phyloP scores from a whole-genome alignment of 1,284 basidiomycete genomes.

The Irpex sp. region DNA sequence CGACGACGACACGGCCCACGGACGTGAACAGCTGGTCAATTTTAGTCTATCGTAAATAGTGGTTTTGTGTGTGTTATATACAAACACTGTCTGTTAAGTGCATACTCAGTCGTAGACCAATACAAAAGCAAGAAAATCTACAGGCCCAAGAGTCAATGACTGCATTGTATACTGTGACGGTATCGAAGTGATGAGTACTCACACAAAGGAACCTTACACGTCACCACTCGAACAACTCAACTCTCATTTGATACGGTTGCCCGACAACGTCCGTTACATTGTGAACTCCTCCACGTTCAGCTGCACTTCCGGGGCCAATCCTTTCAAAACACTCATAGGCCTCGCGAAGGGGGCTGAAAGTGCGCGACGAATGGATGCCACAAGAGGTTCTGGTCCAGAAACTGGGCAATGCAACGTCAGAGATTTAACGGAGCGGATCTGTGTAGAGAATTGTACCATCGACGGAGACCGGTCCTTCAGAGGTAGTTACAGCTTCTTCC shows the following conservation, averaged over 20 bases:
- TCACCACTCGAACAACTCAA: background rate
- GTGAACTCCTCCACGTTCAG: constrained; percentile 22
- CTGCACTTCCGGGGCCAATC: constrained; percentile 18
- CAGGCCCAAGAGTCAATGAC: background rate
- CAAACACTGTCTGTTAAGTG: background rate
- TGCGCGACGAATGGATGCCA: constrained; percentile 16
- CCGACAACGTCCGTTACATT: constrained; percentile 11
- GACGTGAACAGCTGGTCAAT: no score
- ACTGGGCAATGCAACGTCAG: constrained; percentile 9
- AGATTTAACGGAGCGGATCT: constrained; percentile 1
- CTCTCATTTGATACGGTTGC: background rate
- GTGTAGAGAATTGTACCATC: constrained; percentile 13
- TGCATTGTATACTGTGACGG: background rate
- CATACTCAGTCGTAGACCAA: background rate
- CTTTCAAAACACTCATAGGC: constrained; percentile 16
- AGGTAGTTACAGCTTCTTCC: constrained; percentile 17
- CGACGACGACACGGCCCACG: no score
- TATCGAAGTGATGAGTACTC: background rate
- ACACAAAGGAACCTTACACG: background rate
- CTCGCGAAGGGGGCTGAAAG: constrained; percentile 19
- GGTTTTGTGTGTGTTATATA: background rate
- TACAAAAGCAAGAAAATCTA: background rate
- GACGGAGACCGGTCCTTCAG: constrained; percentile 19
- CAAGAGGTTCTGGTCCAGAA: constrained; percentile 19
- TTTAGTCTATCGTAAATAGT: background rate